Conservation (phyloP, 805 yeast species). For the Schwanniomyces sp. region DNA sequence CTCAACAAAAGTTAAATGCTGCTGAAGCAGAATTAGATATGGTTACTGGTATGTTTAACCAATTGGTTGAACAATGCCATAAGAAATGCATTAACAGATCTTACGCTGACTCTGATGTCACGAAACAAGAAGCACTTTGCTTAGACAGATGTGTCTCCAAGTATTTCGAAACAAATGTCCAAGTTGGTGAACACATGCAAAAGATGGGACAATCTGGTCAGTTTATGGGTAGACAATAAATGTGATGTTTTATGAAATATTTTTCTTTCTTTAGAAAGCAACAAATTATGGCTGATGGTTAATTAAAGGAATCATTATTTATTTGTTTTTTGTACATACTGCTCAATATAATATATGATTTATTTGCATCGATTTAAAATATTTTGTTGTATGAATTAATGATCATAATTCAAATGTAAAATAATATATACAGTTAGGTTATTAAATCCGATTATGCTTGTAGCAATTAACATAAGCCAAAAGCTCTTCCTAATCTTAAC, state of each 20-base stretch:
- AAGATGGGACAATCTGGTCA: slow-evolving; percentile 47
- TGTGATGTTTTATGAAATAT: slow-evolving; percentile 1
- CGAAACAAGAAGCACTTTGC: slow-evolving; percentile 80
- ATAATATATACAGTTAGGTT: slow-evolving; percentile 1
- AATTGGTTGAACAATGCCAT: slow-evolving; percentile 86
- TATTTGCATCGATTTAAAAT: not conserved
- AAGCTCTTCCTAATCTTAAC: slow-evolving; percentile 62
- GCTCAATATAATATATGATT: not conserved
- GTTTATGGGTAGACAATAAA: slow-evolving; percentile 43
- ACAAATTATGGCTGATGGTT: not conserved
- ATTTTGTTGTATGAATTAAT: not conserved
- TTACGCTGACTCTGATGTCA: slow-evolving; percentile 72
- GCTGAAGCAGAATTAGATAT: slow-evolving; percentile 97
- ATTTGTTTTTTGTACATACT: slow-evolving; percentile 1
- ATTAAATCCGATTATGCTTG: not conserved
- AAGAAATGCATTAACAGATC: slow-evolving; percentile 70
- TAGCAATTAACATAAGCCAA: slow-evolving; percentile 39
- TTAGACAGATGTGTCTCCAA: slow-evolving; percentile 95
- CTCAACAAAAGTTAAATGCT: slow-evolving; percentile 78
- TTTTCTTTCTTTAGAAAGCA: not conserved
- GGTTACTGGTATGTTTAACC: slow-evolving; percentile 97
- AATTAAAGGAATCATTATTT: not conserved
- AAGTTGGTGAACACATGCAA: slow-evolving; percentile 79
- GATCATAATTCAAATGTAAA: not conserved
- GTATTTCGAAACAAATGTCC: slow-evolving; percentile 90